Percentiles rank a stretch among this genome's conserved stretches.
These are phyloP conservation scores for Pythium sukuiense DNA, from an alignment of 352 stramenopile genomes.

Conservation along the genomic window DNA sequence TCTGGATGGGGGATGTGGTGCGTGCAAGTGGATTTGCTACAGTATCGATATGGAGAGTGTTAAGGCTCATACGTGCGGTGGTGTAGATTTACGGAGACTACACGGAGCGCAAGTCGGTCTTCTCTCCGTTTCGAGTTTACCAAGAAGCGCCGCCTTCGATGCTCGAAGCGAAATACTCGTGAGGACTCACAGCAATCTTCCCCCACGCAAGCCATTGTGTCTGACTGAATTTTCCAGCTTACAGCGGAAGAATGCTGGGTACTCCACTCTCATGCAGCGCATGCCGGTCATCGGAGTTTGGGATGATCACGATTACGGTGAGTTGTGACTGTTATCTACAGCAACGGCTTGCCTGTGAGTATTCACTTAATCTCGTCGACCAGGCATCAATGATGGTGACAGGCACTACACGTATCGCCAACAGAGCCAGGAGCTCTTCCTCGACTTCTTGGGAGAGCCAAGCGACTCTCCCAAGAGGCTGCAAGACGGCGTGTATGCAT, in stretches of 20 bases:
- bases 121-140: slow-evolving; percentile 29
- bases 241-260: slow-evolving; percentile 25
- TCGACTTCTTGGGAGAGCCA: slow-evolving; percentile 43
- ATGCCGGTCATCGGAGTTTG: slow-evolving; percentile 34
- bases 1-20: slow-evolving; percentile 42
- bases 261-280: slow-evolving; percentile 17
- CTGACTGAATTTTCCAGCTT: slow-evolving; percentile 9
- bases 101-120: slow-evolving; percentile 24
- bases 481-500: slow-evolving; percentile 42
- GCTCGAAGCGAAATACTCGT: slow-evolving; percentile 37
- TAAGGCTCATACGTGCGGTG: neutral
- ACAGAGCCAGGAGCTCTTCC: slow-evolving; percentile 40
- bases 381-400: slow-evolving; percentile 44
- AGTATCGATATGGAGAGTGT: too few relatives aligned
- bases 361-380: neutral
- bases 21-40: neutral
- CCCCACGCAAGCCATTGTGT: too few relatives aligned
- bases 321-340: neutral
- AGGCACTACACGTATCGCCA: slow-evolving; percentile 35
- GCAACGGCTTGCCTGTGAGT: neutral
- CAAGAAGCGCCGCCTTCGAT: slow-evolving; percentile 31
- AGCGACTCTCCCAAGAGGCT: slow-evolving; percentile 28
- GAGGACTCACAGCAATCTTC: neutral
- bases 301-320: slow-evolving; percentile 62
- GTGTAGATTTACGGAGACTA: slow-evolving; percentile 45